A percentile compares a stretch with the other conserved stretches of the same genome.
Conservation (phyloP, 148 eudicot genomes). For the Vaccinium macrocarpon region DNA sequence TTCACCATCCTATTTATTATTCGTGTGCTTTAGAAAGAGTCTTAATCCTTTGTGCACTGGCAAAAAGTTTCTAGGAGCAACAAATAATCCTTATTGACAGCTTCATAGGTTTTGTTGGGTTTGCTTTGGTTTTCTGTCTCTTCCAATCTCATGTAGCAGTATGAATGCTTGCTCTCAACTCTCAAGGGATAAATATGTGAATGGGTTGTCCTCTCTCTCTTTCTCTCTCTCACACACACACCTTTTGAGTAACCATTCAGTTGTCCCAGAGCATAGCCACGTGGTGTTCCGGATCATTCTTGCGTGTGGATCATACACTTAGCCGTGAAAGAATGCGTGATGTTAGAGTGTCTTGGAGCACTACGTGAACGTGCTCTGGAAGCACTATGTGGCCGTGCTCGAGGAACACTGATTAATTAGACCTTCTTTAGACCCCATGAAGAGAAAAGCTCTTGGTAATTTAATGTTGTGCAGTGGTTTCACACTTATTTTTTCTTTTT, state of each 20-base stretch:
- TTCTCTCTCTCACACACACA: not conserved
- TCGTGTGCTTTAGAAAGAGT: conserved; percentile 1
- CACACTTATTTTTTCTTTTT: too few species aligned
- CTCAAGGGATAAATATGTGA: conserved; percentile 14
- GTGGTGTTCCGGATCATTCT: too few species aligned
- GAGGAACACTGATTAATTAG: too few species aligned
- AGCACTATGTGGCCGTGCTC: too few species aligned
- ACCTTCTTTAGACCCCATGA: not conserved
- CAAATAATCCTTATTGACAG: not conserved
- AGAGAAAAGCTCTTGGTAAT: not conserved
- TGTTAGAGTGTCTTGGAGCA: too few species aligned
- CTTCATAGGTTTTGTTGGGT: not conserved
- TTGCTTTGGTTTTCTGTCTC: conserved; percentile 7
- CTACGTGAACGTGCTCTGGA: too few species aligned
- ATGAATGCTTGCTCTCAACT: not conserved
- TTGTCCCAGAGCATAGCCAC: too few species aligned
- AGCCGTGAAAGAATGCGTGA: too few species aligned
- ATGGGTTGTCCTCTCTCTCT: conserved; percentile 8
- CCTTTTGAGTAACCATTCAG: too few species aligned
- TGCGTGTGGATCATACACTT: too few species aligned
- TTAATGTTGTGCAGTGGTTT: not conserved
- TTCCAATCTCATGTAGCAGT: conserved; percentile 10
- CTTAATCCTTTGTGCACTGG: not conserved
- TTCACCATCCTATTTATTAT: not conserved
- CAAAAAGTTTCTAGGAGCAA: conserved; percentile 3